Evolutionary conservation across 306 rosid species (phyloP).

Genomic region (Trifolium fragiferum): DNA sequence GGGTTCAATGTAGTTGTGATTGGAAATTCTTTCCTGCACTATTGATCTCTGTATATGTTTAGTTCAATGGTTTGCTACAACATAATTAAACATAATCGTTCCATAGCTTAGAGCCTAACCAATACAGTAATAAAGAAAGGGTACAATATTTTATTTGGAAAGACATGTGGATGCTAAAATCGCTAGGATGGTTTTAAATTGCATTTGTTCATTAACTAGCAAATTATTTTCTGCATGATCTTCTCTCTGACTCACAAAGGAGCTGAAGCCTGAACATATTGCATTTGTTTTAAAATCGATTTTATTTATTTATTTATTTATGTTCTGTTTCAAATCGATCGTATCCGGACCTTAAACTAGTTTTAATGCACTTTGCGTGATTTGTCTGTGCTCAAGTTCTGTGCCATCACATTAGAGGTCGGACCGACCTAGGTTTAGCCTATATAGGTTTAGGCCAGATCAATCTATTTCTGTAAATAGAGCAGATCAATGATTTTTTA

Average conservation of each 20-base stretch:
- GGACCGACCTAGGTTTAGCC: too few species aligned
- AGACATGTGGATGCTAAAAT: not conserved
- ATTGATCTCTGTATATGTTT: not conserved
- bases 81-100: conserved; percentile 14
- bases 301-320: not conserved
- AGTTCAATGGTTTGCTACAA: conserved; percentile 7
- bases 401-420: not conserved
- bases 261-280: not conserved
- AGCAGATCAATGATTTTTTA: too few species aligned
- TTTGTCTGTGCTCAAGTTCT: conserved; percentile 6
- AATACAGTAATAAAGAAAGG: not conserved
- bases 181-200: not conserved
- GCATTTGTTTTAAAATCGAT: not conserved
- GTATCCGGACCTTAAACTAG: conserved; percentile 1
- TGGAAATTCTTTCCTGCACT: conserved; percentile 1
- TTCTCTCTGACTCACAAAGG: not conserved
- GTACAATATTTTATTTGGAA: not conserved
- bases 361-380: not conserved
- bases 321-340: not conserved
- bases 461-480: too few species aligned
- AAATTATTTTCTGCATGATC: not conserved
- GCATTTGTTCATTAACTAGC: not conserved
- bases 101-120: not conserved
- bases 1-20: conserved; percentile 7
- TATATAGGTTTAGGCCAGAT: too few species aligned